These are phyloP conservation scores for Colletotrichum sp. DNA, from an alignment of 2,329 filamentous ascomycete species.

Conservation along the genomic window DNA sequence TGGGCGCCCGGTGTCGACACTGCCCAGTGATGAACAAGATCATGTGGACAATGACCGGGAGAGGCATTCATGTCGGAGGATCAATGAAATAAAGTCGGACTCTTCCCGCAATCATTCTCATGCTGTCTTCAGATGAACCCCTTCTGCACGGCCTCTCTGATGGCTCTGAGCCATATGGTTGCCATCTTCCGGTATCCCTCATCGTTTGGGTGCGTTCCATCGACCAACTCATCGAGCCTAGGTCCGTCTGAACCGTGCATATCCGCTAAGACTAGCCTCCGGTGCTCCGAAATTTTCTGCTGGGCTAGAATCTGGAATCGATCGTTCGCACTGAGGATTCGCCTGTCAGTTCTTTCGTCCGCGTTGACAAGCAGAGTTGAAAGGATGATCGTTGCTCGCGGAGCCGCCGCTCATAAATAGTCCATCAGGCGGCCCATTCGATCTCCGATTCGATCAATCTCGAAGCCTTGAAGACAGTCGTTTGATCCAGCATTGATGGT, in stretches of 20 bases:
- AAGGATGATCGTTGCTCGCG: not conserved
- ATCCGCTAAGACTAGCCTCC: conserved; percentile 34
- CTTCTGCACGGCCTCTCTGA: conserved; percentile 28
- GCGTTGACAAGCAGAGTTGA: not conserved
- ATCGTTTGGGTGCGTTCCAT: conserved; percentile 37
- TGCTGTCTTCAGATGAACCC: conserved; percentile 22
- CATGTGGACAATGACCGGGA: not conserved
- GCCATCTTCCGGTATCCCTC: conserved; percentile 40
- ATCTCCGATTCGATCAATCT: conserved; percentile 26
- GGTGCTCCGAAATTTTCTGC: conserved; percentile 21
- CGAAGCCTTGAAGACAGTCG: conserved; percentile 36
- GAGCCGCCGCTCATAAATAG: not conserved
- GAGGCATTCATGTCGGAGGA: not conserved
- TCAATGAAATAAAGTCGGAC: not conserved
- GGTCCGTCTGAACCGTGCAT: conserved; percentile 33
- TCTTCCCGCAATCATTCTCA: not conserved
- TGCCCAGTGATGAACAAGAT: not conserved
- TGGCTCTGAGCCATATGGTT: conserved; percentile 30
- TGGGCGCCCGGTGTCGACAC: not conserved
- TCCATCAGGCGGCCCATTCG: not conserved
- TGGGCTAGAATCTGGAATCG: conserved; percentile 27
- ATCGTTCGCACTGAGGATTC: conserved; percentile 30
- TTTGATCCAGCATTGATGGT: conserved; percentile 44
- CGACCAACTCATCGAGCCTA: conserved; percentile 28
- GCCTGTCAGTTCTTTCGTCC: conserved; percentile 18